phyloP scores from a whole-genome alignment of 164 flowering plant genomes.

The Piper longum region DNA sequence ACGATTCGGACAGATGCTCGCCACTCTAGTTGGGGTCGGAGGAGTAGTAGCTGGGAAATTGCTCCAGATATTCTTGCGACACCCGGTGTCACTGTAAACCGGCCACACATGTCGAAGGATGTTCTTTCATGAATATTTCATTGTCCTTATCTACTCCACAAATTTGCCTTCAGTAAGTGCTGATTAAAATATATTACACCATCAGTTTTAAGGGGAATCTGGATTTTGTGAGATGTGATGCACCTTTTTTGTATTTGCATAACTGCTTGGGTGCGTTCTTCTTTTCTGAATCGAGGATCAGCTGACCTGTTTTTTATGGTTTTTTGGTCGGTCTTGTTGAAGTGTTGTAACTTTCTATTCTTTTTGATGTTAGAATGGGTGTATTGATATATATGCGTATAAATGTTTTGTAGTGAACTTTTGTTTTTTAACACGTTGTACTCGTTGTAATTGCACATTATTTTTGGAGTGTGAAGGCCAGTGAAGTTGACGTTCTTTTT shows the following conservation, averaged over 20 bases:
- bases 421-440: too few species aligned
- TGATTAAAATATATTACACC: neutral
- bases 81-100: constrained; percentile 25
- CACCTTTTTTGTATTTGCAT: neutral
- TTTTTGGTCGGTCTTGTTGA: too few species aligned
- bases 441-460: too few species aligned
- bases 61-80: constrained; percentile 33
- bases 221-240: neutral
- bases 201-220: neutral
- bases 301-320: neutral
- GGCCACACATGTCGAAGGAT: constrained; percentile 18
- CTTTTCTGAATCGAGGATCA: neutral
- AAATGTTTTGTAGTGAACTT: too few species aligned
- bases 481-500: too few species aligned
- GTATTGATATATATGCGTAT: too few species aligned
- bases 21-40: constrained; percentile 54
- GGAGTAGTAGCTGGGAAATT: constrained; percentile 71
- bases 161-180: neutral
- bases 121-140: neutral
- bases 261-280: neutral
- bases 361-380: too few species aligned
- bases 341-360: too few species aligned
- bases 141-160: neutral
- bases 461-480: too few species aligned
- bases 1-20: constrained; percentile 32